phyloP scores from a whole-genome alignment of 2,329 filamentous ascomycete genomes.

The Beauveria bassiana region DNA sequence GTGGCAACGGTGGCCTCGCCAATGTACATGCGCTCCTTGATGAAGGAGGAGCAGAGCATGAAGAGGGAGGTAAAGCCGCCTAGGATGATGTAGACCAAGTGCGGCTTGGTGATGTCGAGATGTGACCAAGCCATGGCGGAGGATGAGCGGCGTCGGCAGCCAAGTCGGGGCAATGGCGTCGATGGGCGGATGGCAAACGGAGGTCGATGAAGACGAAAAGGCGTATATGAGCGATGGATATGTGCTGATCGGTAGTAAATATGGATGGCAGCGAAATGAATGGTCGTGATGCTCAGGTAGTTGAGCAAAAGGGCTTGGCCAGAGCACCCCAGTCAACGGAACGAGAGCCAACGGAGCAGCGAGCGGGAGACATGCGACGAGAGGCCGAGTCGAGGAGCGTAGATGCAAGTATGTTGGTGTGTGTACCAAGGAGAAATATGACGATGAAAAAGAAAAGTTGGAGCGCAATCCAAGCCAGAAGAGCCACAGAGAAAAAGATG shows the following conservation, averaged over 20 bases:
- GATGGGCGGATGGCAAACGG: neutral
- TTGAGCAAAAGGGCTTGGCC: neutral
- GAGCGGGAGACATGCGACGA: slow-evolving; percentile 11
- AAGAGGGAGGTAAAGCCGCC: slow-evolving; percentile 96
- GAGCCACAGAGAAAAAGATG: neutral
- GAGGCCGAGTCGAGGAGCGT: neutral
- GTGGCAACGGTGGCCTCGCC: slow-evolving; percentile 95
- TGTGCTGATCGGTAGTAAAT: neutral
- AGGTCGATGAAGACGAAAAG: neutral
- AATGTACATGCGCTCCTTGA: slow-evolving; percentile 98
- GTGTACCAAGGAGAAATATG: neutral
- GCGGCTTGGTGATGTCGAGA: slow-evolving; percentile 81
- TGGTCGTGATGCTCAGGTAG: neutral
- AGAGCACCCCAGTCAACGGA: slow-evolving; percentile 13
- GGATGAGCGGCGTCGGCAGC: neutral
- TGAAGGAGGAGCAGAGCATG: slow-evolving; percentile 95
- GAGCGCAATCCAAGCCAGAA: neutral
- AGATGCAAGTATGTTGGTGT: neutral
- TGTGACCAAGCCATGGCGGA: slow-evolving; percentile 67
- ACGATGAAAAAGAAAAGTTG: neutral
- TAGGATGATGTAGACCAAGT: slow-evolving; percentile 97
- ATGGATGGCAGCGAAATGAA: neutral
- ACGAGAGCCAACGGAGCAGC: slow-evolving; percentile 1
- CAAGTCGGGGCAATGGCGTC: neutral
- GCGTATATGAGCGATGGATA: neutral